Base-by-base conservation (phyloP, 257 asterid genomes). In the Primulina tabacum region DNA sequence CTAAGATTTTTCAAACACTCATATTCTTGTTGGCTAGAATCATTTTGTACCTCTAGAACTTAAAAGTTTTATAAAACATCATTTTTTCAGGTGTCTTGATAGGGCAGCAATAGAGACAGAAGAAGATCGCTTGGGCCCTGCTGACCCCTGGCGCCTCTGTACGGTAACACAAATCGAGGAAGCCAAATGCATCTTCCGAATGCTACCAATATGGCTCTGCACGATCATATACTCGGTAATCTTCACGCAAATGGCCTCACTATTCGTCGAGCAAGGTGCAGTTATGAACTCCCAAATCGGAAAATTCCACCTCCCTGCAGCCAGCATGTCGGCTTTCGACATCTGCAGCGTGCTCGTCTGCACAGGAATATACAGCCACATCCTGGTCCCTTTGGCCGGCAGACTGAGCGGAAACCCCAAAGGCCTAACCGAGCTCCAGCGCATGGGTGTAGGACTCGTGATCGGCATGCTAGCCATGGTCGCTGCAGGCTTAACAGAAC, bases 241-340 rank as follows among this genome's bases (percentile, higher is more conserved):
- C 37, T 90, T 90, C 89, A 86, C 95, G 18, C 97, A 88, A 68
- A 90, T 90, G 97, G 89, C 93, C 20, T 90, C 97, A 0, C 80
- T 90, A 4, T 90, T 90, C 40, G 97, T 90, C 0, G 97, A 90
- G 77, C 97, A 88, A 79, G 95, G 97, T 0, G 82, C 74, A 12
- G 90, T 78, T 2, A 90, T 90, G 97, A 53, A 81, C 55, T 29
- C 82, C 18, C 28, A 32, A 0, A 4, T 88, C 1, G 88, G 91
- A 3, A 69, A 65, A 0, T 90, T 90, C 67, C 83, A 70, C 11
- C 81, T 90, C 52, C 98, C 96, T 0, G 90, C 96, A 0, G 98
- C 96, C 17, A 86, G 92, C 78, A 89, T 92, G 96, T 84, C 98
- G 0, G 84, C 81, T 17, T 92, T 92, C 58, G 93, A 89, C 84